Conservation (phyloP, 139 green algal species). For the Chlorella sp. region DNA sequence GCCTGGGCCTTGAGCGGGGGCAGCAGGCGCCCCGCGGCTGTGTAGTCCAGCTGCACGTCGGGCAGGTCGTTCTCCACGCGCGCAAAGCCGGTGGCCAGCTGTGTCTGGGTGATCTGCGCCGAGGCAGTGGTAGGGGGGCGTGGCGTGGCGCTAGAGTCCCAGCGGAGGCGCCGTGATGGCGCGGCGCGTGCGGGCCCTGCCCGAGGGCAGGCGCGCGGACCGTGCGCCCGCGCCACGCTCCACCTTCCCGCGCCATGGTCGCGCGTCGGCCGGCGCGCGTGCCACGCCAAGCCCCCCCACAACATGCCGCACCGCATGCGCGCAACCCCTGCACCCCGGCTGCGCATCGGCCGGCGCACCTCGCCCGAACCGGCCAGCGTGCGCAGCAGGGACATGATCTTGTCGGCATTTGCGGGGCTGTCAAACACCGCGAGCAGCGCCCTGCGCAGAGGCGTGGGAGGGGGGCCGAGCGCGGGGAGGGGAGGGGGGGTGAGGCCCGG, state of each 20-base stretch:
- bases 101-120: conserved; percentile 33
- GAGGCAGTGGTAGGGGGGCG: neutral
- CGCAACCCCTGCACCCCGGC: too few species aligned
- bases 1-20: conserved; percentile 15
- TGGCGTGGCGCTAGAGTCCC: too few species aligned
- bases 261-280: too few species aligned
- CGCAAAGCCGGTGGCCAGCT: conserved; percentile 61
- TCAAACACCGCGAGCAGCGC: too few species aligned
- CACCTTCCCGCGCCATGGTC: neutral
- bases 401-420: too few species aligned
- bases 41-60: conserved; percentile 47
- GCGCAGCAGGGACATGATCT: too few species aligned
- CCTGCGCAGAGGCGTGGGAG: too few species aligned
- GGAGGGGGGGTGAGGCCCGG: neutral
- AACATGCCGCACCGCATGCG: too few species aligned
- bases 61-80: conserved; percentile 38
- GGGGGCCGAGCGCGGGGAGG: too few species aligned
- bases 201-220: neutral
- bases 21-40: conserved; percentile 2
- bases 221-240: neutral
- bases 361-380: too few species aligned
- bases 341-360: too few species aligned
- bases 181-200: neutral
- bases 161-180: neutral
- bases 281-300: too few species aligned